Percentiles rank a stretch among this genome's conserved stretches.
These are phyloP conservation scores for Eleusine coracana DNA, from an alignment of 176 grass and related monocot genomes.

Conservation along the genomic window DNA sequence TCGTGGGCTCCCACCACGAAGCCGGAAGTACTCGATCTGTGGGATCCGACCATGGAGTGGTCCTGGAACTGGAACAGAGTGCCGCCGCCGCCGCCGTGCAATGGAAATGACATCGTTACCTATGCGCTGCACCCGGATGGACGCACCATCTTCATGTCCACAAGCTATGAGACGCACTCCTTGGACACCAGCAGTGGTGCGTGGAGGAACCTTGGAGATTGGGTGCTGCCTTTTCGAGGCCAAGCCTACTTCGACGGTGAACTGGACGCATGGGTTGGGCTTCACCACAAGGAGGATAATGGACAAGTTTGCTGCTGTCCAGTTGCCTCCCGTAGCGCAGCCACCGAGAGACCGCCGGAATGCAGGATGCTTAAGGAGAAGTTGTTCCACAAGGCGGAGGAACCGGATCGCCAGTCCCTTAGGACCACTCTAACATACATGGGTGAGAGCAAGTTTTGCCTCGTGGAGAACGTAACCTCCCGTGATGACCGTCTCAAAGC, in stretches of 20 bases:
- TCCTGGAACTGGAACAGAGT: background rate
- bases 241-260: background rate
- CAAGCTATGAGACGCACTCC: background rate
- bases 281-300: background rate
- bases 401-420: too few species aligned
- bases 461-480: too few species aligned
- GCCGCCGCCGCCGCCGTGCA: background rate
- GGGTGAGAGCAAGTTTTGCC: too few species aligned
- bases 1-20: background rate
- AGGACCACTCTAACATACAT: too few species aligned
- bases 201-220: background rate
- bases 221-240: background rate
- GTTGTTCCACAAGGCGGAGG: background rate
- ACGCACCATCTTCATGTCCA: background rate
- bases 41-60: constrained; percentile 5
- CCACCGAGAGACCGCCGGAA: background rate
- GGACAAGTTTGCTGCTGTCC: background rate
- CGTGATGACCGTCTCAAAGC: too few species aligned
- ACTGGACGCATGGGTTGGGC: background rate
- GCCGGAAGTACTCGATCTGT: background rate
- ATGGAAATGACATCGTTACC: background rate
- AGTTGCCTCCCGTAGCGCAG: background rate
- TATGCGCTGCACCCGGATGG: constrained; percentile 23
- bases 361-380: background rate
- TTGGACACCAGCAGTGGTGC: too few species aligned